These are phyloP conservation scores for Saccharomycopsis fibuligera DNA, from an alignment of 805 yeast genomes.

Conservation along the genomic window DNA sequence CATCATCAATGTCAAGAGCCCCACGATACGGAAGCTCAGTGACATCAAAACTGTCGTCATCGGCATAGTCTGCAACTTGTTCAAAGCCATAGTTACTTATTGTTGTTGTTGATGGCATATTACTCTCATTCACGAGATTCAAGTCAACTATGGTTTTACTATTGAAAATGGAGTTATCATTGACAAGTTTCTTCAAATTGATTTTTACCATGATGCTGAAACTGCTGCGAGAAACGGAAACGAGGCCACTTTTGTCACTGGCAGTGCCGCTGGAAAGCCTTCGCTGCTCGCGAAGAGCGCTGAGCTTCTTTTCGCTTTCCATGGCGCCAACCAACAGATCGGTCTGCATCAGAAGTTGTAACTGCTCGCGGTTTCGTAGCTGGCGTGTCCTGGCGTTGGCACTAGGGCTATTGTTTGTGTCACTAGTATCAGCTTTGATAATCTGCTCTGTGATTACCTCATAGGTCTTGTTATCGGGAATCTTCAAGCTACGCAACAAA, in stretches of 20 bases:
- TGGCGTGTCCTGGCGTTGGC: no score
- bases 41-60: not conserved
- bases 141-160: not conserved
- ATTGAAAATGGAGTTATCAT: slow-evolving; percentile 12
- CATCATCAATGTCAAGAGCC: slow-evolving; percentile 49
- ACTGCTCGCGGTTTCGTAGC: slow-evolving; percentile 20
- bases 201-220: slow-evolving; percentile 9
- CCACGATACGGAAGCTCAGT: slow-evolving; percentile 63
- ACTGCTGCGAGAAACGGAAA: not conserved
- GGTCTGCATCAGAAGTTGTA: slow-evolving; percentile 3
- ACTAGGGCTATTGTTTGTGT: not conserved
- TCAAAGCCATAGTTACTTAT: not conserved
- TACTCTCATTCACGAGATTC: not conserved
- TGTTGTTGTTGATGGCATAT: not conserved
- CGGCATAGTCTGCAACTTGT: not conserved
- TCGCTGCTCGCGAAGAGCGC: not conserved
- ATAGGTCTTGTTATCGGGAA: slow-evolving; percentile 35
- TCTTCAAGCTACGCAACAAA: slow-evolving; percentile 29
- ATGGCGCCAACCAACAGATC: not conserved
- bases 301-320: not conserved
- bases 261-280: not conserved
- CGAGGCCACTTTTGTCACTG: not conserved
- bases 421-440: slow-evolving; percentile 22
- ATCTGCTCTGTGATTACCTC: slow-evolving; percentile 31
- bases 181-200: slow-evolving; percentile 10